Percentiles rank a stretch among this genome's conserved stretches.
Evolutionary conservation across 495 filamentous ascomycete genomes (phyloP).

Genomic region (Penicillium daleae): DNA sequence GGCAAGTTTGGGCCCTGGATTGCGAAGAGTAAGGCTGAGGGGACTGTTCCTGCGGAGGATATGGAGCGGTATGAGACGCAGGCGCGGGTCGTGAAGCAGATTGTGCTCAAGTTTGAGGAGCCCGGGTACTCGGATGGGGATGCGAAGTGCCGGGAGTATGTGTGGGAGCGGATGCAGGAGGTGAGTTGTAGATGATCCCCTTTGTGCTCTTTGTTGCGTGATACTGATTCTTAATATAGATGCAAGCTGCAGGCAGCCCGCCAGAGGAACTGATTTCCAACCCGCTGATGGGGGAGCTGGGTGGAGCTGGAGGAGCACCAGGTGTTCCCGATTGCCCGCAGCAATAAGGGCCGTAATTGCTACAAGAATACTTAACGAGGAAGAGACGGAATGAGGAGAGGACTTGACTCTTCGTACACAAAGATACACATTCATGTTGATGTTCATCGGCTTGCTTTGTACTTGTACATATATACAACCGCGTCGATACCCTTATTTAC

Average conservation of each 20-base stretch:
- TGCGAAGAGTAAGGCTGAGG: conserved; percentile 68
- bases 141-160: conserved; percentile 81
- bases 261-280: conserved; percentile 89
- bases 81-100: conserved; percentile 79
- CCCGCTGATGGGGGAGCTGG: conserved; percentile 45
- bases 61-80: conserved; percentile 80
- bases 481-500: conserved; percentile 37
- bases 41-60: conserved; percentile 67
- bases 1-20: conserved; percentile 92
- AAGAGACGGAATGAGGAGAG: conserved; percentile 4
- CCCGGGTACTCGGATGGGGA: conserved; percentile 78
- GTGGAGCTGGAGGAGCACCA: conserved; percentile 27
- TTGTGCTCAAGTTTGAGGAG: conserved; percentile 86
- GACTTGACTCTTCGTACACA: conserved; percentile 5
- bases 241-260: conserved; percentile 93
- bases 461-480: conserved; percentile 32
- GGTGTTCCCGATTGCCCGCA: conserved; percentile 46
- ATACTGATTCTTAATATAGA: conserved; percentile 50
- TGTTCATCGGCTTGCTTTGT: conserved; percentile 27
- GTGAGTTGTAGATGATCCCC: conserved; percentile 51
- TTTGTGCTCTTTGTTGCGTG: conserved; percentile 1
- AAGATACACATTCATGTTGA: neutral
- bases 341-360: conserved; percentile 32
- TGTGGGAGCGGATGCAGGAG: conserved; percentile 97
- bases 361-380: conserved; percentile 7